Evolutionary conservation across 345 rosid genomes (phyloP), one percentile per base, ranked within the genome.

Genomic region (Citrus mangshanensis): DNA sequence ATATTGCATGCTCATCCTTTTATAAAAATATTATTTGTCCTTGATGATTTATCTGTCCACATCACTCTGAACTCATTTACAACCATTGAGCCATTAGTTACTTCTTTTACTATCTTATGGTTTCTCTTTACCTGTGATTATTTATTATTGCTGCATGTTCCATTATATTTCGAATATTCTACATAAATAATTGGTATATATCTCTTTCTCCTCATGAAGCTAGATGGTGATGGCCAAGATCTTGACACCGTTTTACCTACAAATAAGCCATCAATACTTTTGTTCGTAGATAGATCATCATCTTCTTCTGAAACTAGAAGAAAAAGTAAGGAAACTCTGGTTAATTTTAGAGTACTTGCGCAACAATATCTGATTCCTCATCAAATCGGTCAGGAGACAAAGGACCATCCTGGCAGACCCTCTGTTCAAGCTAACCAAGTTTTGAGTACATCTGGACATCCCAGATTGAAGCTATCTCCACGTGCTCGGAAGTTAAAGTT

Each of bases 251-350:
- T 82, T 79, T 84, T 95, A 74, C 93, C 97, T 71, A 86, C 89
- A 86, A 84, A 86, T 81, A 85, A 87, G 85, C 93, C 97, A 27
- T 96, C 97, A 0, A 74, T 91, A 56, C 86, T 96, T 81, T 90
- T 96, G 60, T 91, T 96, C 82, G 92, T 96, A 79, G 99, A 94
- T 81, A 91, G 97, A 88, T 91, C 88, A 74, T 85, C 91, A 37
- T 88, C 84, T 60, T 85, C 84, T 30, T 77, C 80, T 81, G 90
- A 90, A 79, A 85, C 81, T 62, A 91, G 91, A 82, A 83, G 82
- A 74, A 87, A 83, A 77, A 85, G 94, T 85, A 84, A 77, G 82
- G 89, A 89, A 81, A 97, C 94, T 80, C 95, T 95, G 79, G 66
- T 56, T 78, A 78, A 81, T 73, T 80, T 94, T 81, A 84, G 98